These are phyloP conservation scores for Aspergillus spinulosporus DNA, from an alignment of 2,329 filamentous ascomycete genomes.

Conservation along the genomic window DNA sequence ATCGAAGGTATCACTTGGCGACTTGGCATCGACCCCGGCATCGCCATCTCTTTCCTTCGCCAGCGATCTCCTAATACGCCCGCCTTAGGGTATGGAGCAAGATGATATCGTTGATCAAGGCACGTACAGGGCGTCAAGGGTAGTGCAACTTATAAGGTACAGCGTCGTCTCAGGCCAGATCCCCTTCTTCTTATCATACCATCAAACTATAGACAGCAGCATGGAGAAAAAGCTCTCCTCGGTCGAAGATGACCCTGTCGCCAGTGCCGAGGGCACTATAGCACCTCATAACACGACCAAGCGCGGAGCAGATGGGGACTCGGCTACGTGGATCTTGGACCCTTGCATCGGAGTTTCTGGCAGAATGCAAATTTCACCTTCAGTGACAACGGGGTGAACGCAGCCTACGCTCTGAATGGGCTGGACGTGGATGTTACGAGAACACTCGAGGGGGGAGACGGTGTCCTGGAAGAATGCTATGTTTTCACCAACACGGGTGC, in stretches of 20 bases:
- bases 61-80: neutral
- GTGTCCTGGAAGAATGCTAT: neutral
- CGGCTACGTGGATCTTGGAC: neutral
- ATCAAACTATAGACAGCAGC: neutral
- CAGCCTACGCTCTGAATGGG: neutral
- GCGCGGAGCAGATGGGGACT: slow-evolving; percentile 11
- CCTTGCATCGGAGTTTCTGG: neutral
- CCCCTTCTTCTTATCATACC: neutral
- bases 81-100: too few relatives aligned
- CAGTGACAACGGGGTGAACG: neutral
- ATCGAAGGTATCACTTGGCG: slow-evolving; percentile 13
- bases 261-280: slow-evolving; percentile 23
- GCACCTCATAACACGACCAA: slow-evolving; percentile 17
- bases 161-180: neutral
- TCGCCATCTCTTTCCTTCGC: slow-evolving; percentile 18
- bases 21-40: neutral
- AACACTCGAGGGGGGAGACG: neutral
- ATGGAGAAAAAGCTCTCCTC: slow-evolving; percentile 30
- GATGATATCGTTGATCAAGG: too few relatives aligned
- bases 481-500: neutral
- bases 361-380: neutral
- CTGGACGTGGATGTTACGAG: neutral
- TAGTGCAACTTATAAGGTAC: neutral
- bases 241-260: slow-evolving; percentile 14
- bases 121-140: too few relatives aligned